Evolutionary conservation across 805 yeast genomes (phyloP).

Genomic region (Candida coleopterorum): DNA sequence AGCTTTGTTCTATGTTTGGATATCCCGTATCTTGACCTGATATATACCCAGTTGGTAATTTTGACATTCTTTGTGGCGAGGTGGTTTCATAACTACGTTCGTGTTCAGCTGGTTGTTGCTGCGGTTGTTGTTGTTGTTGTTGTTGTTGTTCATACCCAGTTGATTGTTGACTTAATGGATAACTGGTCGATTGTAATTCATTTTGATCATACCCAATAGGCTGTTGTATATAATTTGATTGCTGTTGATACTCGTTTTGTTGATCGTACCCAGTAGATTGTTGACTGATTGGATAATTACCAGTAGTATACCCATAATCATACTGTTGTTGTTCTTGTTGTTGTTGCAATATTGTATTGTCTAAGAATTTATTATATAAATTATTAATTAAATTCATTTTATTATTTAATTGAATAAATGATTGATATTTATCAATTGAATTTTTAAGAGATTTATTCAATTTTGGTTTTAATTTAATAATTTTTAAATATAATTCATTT

Average conservation of each 20-base stretch:
- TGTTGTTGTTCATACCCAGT: conserved; percentile 1
- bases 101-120: not conserved
- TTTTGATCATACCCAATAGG: not conserved
- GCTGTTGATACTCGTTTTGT: not conserved
- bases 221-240: not conserved
- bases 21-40: conserved; percentile 4
- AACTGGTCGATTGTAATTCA: not conserved
- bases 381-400: conserved; percentile 72
- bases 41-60: conserved; percentile 2
- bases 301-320: not conserved
- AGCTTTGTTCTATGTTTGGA: not conserved
- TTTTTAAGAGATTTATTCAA: conserved; percentile 55
- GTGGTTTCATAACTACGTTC: not conserved
- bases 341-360: conserved; percentile 19
- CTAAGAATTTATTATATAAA: conserved; percentile 72
- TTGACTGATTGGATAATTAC: not conserved
- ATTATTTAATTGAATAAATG: conserved; percentile 65
- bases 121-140: not conserved
- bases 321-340: conserved; percentile 1
- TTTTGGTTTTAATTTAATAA: conserved; percentile 64
- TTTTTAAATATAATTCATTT: conserved; percentile 54
- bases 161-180: conserved; percentile 1
- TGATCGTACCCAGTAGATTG: not conserved
- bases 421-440: conserved; percentile 58
- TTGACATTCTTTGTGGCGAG: not conserved